Percentiles rank a stretch among this genome's conserved stretches.
These are phyloP conservation scores for Magnusiomyces tetraspermus DNA, from an alignment of 1,139 yeast genomes.

Conservation along the genomic window DNA sequence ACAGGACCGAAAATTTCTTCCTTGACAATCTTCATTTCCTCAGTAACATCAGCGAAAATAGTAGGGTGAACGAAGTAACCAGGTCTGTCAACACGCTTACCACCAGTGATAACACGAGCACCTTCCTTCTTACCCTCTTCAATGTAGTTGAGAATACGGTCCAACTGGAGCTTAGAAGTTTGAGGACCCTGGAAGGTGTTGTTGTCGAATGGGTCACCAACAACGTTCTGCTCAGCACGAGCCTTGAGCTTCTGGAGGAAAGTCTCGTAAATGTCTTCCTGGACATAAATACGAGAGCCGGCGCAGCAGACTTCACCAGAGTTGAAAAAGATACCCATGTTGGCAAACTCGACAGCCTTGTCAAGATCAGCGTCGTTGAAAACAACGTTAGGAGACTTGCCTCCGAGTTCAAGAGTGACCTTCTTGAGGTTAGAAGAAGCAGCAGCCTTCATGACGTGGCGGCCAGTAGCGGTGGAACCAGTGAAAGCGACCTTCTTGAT, in stretches of 20 bases:
- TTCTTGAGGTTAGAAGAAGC: conserved; percentile 62
- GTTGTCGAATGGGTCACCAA: conserved; percentile 72
- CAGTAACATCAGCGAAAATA: conserved; percentile 60
- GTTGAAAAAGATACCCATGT: conserved; percentile 59
- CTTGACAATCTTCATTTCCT: conserved; percentile 57
- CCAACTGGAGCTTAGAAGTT: conserved; percentile 64
- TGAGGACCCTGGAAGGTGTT: conserved; percentile 78
- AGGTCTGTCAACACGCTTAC: conserved; percentile 50
- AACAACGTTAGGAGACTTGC: conserved; percentile 72
- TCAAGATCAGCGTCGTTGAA: conserved; percentile 63
- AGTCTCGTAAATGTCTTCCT: conserved; percentile 62
- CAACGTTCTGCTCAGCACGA: conserved; percentile 39
- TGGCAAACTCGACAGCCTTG: conserved; percentile 47
- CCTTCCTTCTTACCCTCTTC: conserved; percentile 68
- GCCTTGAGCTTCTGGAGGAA: conserved; percentile 46
- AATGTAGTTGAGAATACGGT: conserved; percentile 65
- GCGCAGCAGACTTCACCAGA: conserved; percentile 85
- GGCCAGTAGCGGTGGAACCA: conserved; percentile 79
- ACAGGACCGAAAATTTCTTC: conserved; percentile 90
- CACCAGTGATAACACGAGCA: conserved; percentile 68
- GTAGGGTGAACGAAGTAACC: conserved; percentile 80
- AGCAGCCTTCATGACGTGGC: conserved; percentile 62
- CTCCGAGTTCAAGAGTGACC: conserved; percentile 76
- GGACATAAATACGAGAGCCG: conserved; percentile 71
- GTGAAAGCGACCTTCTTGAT: conserved; percentile 78